phyloP scores from a whole-genome alignment of 2,329 filamentous ascomycete species.

The Xylaria sp. region DNA sequence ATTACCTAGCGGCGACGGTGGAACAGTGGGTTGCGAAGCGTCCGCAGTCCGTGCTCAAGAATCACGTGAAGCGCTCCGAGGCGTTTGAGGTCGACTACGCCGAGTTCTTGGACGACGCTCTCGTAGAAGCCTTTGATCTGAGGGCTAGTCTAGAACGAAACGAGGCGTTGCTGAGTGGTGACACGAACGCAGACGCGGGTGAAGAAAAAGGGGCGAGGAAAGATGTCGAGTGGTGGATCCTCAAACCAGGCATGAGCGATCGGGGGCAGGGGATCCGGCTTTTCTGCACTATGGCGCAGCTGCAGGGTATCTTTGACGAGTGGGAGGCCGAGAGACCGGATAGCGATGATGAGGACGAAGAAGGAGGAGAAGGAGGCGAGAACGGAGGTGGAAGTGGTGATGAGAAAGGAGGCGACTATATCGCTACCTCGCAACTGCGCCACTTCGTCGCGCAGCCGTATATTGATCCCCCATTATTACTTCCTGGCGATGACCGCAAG shows the following conservation, averaged over 20 bases:
- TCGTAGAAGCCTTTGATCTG: slow-evolving; percentile 90
- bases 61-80: slow-evolving; percentile 80
- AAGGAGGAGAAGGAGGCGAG: slow-evolving; percentile 40
- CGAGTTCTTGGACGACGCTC: slow-evolving; percentile 93
- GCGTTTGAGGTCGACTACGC: slow-evolving; percentile 96
- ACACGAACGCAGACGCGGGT: neutral
- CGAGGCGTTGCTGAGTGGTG: slow-evolving; percentile 51
- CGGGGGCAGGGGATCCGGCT: slow-evolving; percentile 91
- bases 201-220: slow-evolving; percentile 55
- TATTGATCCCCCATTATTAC: slow-evolving; percentile 85
- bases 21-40: slow-evolving; percentile 88
- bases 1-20: slow-evolving; percentile 87
- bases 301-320: slow-evolving; percentile 88
- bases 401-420: slow-evolving; percentile 57
- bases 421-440: slow-evolving; percentile 89
- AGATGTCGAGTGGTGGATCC: slow-evolving; percentile 90
- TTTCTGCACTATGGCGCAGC: slow-evolving; percentile 84
- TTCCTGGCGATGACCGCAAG: slow-evolving; percentile 75
- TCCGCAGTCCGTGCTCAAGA: slow-evolving; percentile 73
- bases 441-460: slow-evolving; percentile 98
- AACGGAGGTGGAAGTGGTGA: slow-evolving; percentile 42
- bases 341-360: slow-evolving; percentile 73
- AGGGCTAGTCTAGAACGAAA: slow-evolving; percentile 81
- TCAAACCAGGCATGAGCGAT: slow-evolving; percentile 98
- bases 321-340: slow-evolving; percentile 81